phyloP scores from a whole-genome alignment of 768 basidiomycete species.

The Naematelia aurantialba region DNA sequence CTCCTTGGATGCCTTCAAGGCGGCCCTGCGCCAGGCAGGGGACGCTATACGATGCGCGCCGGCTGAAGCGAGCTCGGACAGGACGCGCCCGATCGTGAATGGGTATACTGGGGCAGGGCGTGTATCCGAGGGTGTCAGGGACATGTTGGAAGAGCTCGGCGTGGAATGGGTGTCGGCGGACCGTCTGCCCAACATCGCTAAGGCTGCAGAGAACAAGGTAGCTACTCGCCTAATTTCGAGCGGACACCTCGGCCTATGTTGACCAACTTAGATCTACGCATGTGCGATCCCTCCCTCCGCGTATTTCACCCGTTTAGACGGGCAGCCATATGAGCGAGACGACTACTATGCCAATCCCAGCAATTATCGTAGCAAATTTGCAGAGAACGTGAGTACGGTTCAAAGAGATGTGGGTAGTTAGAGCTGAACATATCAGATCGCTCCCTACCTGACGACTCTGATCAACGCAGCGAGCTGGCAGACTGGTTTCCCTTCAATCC shows the following conservation, averaged over 20 bases:
- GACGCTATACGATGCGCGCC: constrained; percentile 53
- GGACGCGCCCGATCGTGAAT: constrained; percentile 71
- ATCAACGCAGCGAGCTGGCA: constrained; percentile 86
- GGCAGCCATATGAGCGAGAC: constrained; percentile 59
- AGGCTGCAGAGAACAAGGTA: constrained; percentile 1
- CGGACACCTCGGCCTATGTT: neutral
- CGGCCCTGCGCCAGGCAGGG: constrained; percentile 60
- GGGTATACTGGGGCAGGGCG: constrained; percentile 81
- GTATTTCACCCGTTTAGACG: constrained; percentile 64
- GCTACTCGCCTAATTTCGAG: neutral
- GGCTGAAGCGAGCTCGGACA: constrained; percentile 60
- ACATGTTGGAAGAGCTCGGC: constrained; percentile 68
- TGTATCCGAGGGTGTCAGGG: constrained; percentile 72
- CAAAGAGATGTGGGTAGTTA: too few relatives aligned
- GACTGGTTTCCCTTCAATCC: constrained; percentile 69
- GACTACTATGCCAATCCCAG: constrained; percentile 73
- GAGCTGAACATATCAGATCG: constrained; percentile 57
- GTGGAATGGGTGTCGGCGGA: constrained; percentile 59
- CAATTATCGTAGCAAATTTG: constrained; percentile 65
- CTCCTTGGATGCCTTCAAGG: constrained; percentile 58
- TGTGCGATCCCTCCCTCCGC: constrained; percentile 50
- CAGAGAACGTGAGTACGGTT: constrained; percentile 60
- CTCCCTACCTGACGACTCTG: constrained; percentile 77
- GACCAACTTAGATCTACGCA: constrained; percentile 44
- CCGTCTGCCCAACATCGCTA: constrained; percentile 61